Percentiles rank a stretch among this genome's conserved stretches.
phyloP scores from a whole-genome alignment of 2,329 filamentous ascomycete species.

The Fusarium xylarioides region DNA sequence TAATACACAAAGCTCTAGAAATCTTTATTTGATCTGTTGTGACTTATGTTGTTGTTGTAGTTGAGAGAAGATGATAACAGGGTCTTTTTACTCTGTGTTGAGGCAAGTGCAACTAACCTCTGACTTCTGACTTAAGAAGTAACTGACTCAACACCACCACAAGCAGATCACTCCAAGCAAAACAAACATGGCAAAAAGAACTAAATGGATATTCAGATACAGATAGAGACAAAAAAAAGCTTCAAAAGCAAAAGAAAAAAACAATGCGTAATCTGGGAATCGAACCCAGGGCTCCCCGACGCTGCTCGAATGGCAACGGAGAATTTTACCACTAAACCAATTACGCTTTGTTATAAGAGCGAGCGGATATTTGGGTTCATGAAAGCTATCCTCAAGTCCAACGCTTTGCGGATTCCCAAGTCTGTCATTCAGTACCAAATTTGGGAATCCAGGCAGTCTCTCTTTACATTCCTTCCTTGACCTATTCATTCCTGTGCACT shows the following conservation, averaged over 20 bases:
- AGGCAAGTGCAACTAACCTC: background rate
- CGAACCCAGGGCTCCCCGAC: conserved; percentile 10
- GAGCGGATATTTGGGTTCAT: fast-evolving
- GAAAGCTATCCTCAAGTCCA: fast-evolving
- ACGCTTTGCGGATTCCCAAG: background rate
- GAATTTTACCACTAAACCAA: conserved; percentile 22
- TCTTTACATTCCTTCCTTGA: background rate
- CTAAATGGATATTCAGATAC: background rate
- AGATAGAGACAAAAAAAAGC: background rate
- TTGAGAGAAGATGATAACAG: background rate
- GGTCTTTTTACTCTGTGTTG: background rate
- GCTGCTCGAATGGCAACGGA: conserved; percentile 25
- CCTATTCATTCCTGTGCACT: background rate
- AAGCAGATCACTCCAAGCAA: background rate
- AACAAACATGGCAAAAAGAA: background rate
- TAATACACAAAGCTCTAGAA: background rate
- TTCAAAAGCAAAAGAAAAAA: background rate
- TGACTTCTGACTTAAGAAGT: background rate
- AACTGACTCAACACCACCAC: background rate
- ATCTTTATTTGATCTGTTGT: background rate
- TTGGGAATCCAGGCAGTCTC: background rate
- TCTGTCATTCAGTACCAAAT: background rate
- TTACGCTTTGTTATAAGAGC: background rate
- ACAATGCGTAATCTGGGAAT: conserved; percentile 25
- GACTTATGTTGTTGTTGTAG: too few species aligned